Base-by-base conservation (phyloP, 129 eudicot species). In the Tagetes erecta region DNA sequence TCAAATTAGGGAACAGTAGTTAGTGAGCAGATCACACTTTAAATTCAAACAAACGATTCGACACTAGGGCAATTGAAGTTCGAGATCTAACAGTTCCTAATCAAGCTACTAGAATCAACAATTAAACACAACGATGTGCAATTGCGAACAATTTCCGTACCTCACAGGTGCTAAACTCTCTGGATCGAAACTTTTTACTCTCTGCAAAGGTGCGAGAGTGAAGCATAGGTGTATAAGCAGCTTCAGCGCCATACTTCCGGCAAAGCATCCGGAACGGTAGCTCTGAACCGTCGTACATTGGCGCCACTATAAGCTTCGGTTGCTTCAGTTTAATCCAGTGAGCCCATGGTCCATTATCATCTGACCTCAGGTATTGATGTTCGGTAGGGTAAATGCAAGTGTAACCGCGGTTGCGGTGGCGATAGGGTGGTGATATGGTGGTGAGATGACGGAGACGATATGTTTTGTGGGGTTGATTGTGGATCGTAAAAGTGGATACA, bases 201-300 rank as follows among this genome's bases (percentile, higher is more conserved):
- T 95, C 86, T 2, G 83, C 74, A 68, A 91, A 91, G 72, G 70
- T 78, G 1, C 97, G 80, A 38, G 97, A 82, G 46, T 91, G 97
- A 38, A 95, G 89, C 99, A 95, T 95, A 8, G 99, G 99, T 1
- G 99, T 91, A 64, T 95, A 91, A 71, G 99, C 99, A 50, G 96
- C 99, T 67, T 89, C 72, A 30, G 99, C 99, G 2, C 99, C 99
- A 71, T 88, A 88, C 84, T 88, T 95, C 4, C 99, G 88, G 50
- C 99, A 95, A 27, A 95, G 84, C 96, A 95, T 71, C 57, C 99
- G 83, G 71, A 95, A 95, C 3, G 99, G 99, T 0, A 95, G 89
- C 84, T 95, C 99, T 5, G 99, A 95, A 63, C 85, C 89, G 27
- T 95, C 99, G 30, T 86, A 96, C 99, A 91, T 95, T 53, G 99